Evolutionary conservation across 2,329 filamentous ascomycete genomes (phyloP).

Genomic region (Colletotrichum spinosum): DNA sequence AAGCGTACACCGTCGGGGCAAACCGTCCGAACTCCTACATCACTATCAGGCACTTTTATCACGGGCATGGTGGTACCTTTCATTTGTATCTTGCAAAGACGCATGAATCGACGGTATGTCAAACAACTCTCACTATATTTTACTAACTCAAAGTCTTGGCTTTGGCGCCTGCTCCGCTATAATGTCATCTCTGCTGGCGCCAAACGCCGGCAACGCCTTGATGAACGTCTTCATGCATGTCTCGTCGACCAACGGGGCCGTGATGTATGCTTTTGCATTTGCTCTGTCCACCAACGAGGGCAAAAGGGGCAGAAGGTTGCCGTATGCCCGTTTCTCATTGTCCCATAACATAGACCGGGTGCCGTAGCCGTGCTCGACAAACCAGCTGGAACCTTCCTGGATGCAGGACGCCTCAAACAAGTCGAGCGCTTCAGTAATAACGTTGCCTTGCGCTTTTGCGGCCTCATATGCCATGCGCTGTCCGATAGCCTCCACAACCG

Average conservation of each 20-base stretch:
- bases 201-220: no score
- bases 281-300: not conserved
- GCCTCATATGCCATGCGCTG: constrained; percentile 47
- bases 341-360: not conserved
- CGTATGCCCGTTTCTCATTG: not conserved
- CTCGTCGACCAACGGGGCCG: not conserved
- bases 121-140: no score
- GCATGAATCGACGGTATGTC: no score
- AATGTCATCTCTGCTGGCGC: no score
- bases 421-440: constrained; percentile 22
- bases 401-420: constrained; percentile 36
- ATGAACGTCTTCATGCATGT: no score
- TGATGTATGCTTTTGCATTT: constrained; percentile 1
- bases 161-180: no score
- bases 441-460: constrained; percentile 14
- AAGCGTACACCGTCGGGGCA: no score
- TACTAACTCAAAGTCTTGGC: no score
- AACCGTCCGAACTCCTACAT: no score
- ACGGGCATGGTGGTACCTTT: no score
- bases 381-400: constrained; percentile 35
- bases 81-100: no score
- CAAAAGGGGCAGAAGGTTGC: not conserved
- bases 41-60: no score
- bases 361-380: constrained; percentile 13
- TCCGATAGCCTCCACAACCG: constrained; percentile 41